Evolutionary conservation across 2,329 filamentous ascomycete genomes (phyloP), one percentile per base, ranked within the genome.

Genomic region (Incumbomyces lentus): DNA sequence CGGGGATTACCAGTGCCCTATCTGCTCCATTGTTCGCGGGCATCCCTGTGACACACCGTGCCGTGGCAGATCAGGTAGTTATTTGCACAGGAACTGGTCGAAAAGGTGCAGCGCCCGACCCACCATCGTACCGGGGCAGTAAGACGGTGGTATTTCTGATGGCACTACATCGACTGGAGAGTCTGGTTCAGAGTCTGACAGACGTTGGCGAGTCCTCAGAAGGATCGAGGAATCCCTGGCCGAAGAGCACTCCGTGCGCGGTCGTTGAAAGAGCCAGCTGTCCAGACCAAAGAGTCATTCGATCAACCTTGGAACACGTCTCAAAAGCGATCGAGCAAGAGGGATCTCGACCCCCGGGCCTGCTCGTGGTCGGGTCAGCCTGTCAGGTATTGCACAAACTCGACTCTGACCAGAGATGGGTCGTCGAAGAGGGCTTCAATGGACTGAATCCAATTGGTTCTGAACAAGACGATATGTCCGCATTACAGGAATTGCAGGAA

Each of bases 11-110:
- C 0, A 89, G 83, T 58, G 87, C 90, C 1, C 70, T 98, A 32
- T 84, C 79, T 47, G 92, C 88, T 8, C 87, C 90, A 1, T 71
- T 98, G 2, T 95, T 96, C 62, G 89, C 89, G 0, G 80, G 75
- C 6, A 86, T 98, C 29, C 90, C 92, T 1, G 74, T 84, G 0
- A 98, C 92, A 1, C 90, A 96, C 67, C 76, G 92, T 4, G 84
- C 84, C 37, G 84, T 95, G 0, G 84, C 87, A 2, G 92, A 98
- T 60, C 89, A 96, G 64, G 82, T 98, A 0, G 74, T 98, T 19
- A 77, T 98, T n/a, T 96, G 92, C 67, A 98, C 92, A 0, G 92
- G 92, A 0, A 98, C 92, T 0, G 92, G 92, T 1, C 79, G 92
- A 59, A 93, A 94, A 66, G 92, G 92, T 11, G 83, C 78, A 46